Conservation (phyloP, 768 basidiomycete genomes). For the Boletellus sp. region DNA sequence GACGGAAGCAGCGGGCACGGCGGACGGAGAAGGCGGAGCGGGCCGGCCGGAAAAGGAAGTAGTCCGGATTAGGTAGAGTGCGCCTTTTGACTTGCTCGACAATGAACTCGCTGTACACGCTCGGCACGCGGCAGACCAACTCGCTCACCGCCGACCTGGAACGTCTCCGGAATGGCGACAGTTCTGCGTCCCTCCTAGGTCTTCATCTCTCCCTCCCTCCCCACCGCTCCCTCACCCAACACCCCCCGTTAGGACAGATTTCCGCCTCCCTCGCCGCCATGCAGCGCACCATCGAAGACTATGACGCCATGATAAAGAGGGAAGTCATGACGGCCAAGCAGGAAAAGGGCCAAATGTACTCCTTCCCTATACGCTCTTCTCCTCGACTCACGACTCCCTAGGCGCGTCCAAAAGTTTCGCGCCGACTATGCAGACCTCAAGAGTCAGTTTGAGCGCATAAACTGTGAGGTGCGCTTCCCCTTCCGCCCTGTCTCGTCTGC, state of each 20-base stretch:
- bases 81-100: slow-evolving; percentile 6
- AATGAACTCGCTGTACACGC: slow-evolving; percentile 96
- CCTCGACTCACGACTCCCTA: slow-evolving; percentile 29
- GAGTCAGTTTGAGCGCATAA: slow-evolving; percentile 75
- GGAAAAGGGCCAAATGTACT: slow-evolving; percentile 91
- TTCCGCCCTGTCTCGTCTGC: background rate
- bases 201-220: slow-evolving; percentile 22
- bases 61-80: background rate
- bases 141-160: slow-evolving; percentile 86
- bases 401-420: slow-evolving; percentile 91
- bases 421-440: slow-evolving; percentile 82
- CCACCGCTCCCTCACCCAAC: slow-evolving; percentile 3
- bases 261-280: slow-evolving; percentile 95
- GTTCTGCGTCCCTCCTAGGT: slow-evolving; percentile 82
- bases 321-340: slow-evolving; percentile 96
- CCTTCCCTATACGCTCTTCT: slow-evolving; percentile 7
- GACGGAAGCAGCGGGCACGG: slow-evolving; percentile 58
- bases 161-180: slow-evolving; percentile 75
- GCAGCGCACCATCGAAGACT: slow-evolving; percentile 93
- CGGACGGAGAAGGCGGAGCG: slow-evolving; percentile 68
- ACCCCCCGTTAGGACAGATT: slow-evolving; percentile 77
- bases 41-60: slow-evolving; percentile 62
- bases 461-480: slow-evolving; percentile 43
- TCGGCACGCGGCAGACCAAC: slow-evolving; percentile 87
- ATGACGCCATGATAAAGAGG: slow-evolving; percentile 92